These are phyloP conservation scores for Tetrapisispora taiwanensis DNA, from an alignment of 805 yeast species.

Conservation along the genomic window DNA sequence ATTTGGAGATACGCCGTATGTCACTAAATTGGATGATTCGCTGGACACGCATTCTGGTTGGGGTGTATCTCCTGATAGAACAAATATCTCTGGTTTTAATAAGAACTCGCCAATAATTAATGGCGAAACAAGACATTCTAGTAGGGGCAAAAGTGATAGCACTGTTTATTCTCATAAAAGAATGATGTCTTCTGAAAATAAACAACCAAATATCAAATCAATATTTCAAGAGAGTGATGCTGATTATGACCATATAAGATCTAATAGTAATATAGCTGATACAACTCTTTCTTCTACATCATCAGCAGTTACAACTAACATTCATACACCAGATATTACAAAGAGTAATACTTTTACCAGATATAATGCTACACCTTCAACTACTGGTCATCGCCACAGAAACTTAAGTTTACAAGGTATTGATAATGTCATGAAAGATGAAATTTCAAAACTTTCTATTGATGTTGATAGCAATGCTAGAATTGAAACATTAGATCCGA, in stretches of 20 bases:
- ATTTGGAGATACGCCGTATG: not conserved
- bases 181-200: not conserved
- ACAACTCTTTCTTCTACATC: not conserved
- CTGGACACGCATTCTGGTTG: constrained; percentile 28
- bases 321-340: constrained; percentile 12
- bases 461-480: not conserved
- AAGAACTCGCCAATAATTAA: not conserved
- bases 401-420: constrained; percentile 4
- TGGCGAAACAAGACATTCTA: constrained; percentile 1
- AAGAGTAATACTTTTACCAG: constrained; percentile 1
- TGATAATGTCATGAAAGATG: not conserved
- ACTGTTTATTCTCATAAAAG: constrained; percentile 8
- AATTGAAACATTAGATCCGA: constrained; percentile 6
- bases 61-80: constrained; percentile 19
- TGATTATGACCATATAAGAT: constrained; percentile 7
- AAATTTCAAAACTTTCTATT: not conserved
- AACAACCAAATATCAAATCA: not conserved
- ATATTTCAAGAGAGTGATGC: not conserved
- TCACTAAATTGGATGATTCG: constrained; percentile 1
- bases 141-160: constrained; percentile 25
- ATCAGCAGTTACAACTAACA: constrained; percentile 4
- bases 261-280: constrained; percentile 9
- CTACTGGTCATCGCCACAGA: constrained; percentile 3
- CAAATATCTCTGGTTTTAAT: not conserved
- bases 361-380: not conserved